Base-by-base conservation (phyloP, 768 basidiomycete species). In the Mycena albidolilacea region DNA sequence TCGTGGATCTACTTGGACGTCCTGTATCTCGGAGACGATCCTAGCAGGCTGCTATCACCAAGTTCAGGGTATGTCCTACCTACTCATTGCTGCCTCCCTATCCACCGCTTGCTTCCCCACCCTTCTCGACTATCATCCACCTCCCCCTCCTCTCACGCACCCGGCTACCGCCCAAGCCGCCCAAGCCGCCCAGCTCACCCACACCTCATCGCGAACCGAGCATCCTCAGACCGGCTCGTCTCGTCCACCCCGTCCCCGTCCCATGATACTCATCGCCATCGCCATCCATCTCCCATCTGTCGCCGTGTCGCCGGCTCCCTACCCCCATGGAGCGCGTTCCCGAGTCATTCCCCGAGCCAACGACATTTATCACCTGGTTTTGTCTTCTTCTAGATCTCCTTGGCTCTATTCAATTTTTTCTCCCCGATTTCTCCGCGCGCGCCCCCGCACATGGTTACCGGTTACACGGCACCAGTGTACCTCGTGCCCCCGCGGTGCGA, bases 341-440 rank as follows among this genome's bases (percentile, higher is more conserved):
- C 70, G 70, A 72, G 70, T 55, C 70, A 72, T 67, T 72, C 70
- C 35, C 70, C 70, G 70, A 72, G 70, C 57, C 70, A 72, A 48
- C 7, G 44, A 15, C n/a, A 12, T 21, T 55, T 59, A 23, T 55
- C 63, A 61, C 63, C 30, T 30, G 30, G 30, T 30, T 30, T 30
- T 30, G 30, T 30, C 30, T 30, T 30, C 3, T 30, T 30, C 30
- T 30, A 30, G 30, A 30, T 30, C 3, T 30, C 30, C 30, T 30
- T 30, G 30, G 30, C 30, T 30, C 30, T 30, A 30, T 30, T 30
- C 30, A 30, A 30, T 30, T 30, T 30, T 30, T 30, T 30, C 30
- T 30, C 30, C 30, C 30, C 30, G 30, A 30, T 30, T 3, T 30
- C 30, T 30, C 30, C 30, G 30, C 30, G 30, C 30, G 30, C 30